Base-by-base conservation (phyloP, 2,329 filamentous ascomycete species). In the Cercospora nicotianae region DNA sequence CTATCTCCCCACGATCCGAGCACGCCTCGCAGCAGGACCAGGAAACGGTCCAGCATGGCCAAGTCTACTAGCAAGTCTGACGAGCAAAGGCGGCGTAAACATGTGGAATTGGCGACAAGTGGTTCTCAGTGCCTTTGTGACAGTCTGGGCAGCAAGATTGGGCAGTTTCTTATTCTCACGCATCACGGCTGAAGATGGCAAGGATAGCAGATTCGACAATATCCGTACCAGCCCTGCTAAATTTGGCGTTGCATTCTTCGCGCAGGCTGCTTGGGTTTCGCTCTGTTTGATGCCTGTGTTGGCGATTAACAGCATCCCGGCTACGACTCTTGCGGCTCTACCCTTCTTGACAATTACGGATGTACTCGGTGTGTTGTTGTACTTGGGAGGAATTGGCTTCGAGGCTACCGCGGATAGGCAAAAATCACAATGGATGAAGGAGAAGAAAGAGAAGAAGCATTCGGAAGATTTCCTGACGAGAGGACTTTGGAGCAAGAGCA, bases 241-340 rank as follows among this genome's bases (percentile, higher is more conserved):
- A 72, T 87, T 88, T 80, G 74, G 82, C 55, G 83, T 77, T 55
- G 85, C 85, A 5, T 87, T 87, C 78, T 80, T 85, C 72, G 86
- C 85, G 3, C 89, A 91, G 77, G 89, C 89, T 6, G 83, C 85
- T 0, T 91, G 89, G 89, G 87, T 91, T 2, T 87, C 87, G 2
- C 81, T 91, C n/a, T 89, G 87, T 76, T 81, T 90, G 4, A 81
- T 90, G 72, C 89, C 90, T 10, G 84, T 91, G 8, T 79, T 91
- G 5, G 85, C 87, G 2, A 75, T 91, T 64, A 91, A 91, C 77
- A 81, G 86, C 6, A 83, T 90, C 5, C 88, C 89, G 0, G 81
- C 84, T 1, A 79, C 81, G 3, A 79, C 83, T 0, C 83, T 87
- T 59, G 81, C 84, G 3, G 80, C 83, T 1, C 76, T 88, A 1